Conservation (phyloP, 2,329 filamentous ascomycete species). For the Botrytis pseudocinerea region DNA sequence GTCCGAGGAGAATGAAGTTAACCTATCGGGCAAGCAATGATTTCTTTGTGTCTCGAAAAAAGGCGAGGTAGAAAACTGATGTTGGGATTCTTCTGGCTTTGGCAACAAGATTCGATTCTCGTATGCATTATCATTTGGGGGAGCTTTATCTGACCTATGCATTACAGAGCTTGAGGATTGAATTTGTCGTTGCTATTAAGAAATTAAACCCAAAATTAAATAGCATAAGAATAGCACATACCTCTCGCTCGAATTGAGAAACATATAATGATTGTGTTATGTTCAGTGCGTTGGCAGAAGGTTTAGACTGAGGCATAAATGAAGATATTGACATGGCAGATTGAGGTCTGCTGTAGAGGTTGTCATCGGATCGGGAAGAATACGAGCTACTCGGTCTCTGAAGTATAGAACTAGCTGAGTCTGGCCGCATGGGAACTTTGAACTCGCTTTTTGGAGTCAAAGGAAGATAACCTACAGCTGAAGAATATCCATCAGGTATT, state of each 20-base stretch:
- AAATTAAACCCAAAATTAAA: background rate
- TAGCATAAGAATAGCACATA: slow-evolving; percentile 20
- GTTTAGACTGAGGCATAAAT: slow-evolving; percentile 21
- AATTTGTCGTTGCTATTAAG: background rate
- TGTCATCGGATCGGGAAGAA: background rate
- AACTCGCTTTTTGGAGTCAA: slow-evolving; percentile 26
- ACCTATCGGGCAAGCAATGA: background rate
- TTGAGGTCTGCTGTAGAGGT: slow-evolving; percentile 13
- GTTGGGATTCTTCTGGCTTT: background rate
- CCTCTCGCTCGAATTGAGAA: slow-evolving; percentile 31
- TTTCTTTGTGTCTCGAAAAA: background rate
- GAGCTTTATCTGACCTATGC: background rate
- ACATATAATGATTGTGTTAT: slow-evolving; percentile 24
- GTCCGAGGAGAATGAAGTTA: background rate
- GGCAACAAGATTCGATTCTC: background rate
- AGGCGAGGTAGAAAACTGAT: background rate
- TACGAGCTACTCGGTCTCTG: slow-evolving; percentile 17
- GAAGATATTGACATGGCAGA: slow-evolving; percentile 23
- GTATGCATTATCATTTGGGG: background rate
- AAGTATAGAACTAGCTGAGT: slow-evolving; percentile 23
- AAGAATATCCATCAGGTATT: background rate
- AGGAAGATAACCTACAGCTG: background rate
- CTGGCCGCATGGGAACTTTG: slow-evolving; percentile 29
- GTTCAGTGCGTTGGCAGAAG: slow-evolving; percentile 11
- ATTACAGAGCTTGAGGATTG: background rate